Evolutionary conservation across 345 rosid genomes (phyloP), one percentile per base, ranked within the genome.

Genomic region (Laguncularia racemosa): DNA sequence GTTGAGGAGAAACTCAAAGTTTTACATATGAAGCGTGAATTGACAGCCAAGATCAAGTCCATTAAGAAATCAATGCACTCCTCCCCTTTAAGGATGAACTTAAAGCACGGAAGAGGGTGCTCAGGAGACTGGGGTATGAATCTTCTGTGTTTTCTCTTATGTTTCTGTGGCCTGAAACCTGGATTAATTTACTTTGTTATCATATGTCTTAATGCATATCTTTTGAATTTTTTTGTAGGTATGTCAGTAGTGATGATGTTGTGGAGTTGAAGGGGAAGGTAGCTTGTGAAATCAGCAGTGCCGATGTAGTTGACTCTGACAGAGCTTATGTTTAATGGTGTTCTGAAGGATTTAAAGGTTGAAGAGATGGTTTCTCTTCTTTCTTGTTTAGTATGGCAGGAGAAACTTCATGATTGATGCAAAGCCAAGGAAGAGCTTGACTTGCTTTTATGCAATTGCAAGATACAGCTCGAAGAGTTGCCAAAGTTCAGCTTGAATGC

Each of bases 311-410:
- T 93, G 78, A 85, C 87, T 56, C 62, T 93, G 59, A 90, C 99
- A 0, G 99, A 93, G 70, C 92, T 90, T 57, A 82, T 90, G 85
- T 87, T 93, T 84, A 85, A 80, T 63, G 99, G 99, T 50, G 85
- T 77, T 58, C 68, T 90, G 38, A 90, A 90, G 72, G 97, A 87
- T 53, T 60, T 84, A 52, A 84, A 84, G 74, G 90, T 91, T 56
- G 97, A 93, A 74, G 92, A 93, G 63, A 73, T 93, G 85, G 90
- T 87, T 50, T 73, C 99, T 62, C 92, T 93, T 52, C 99, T 93
- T 67, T 93, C 97, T 65, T 93, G 99, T 72, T 81, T 93, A 69
- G 97, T 93, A 43, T 93, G 99, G 97, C 96, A 72, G 60, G 97
- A 93, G 72, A 87, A 84, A 74, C 92, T 93, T 40, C 86, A 85